Conservation (phyloP, 2,329 filamentous ascomycete species). For the Drechslerella dactyloides region DNA sequence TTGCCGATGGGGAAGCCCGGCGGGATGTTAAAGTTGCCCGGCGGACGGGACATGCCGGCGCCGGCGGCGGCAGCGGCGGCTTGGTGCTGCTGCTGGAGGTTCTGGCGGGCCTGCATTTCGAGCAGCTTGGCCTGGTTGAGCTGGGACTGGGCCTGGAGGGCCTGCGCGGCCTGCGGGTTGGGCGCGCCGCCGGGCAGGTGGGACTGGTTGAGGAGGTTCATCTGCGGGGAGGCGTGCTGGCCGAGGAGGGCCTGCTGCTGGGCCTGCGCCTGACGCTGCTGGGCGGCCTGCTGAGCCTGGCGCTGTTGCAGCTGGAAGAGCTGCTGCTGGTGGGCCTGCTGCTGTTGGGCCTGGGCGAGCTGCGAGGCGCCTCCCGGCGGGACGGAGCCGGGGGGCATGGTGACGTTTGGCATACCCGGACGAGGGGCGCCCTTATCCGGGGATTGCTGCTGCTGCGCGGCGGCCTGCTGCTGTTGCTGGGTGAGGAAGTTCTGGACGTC, state of each 20-base stretch:
- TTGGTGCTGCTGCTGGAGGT: background rate
- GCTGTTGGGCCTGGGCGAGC: conserved; percentile 7
- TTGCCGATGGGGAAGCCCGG: conserved; percentile 40
- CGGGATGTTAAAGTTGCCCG: conserved; percentile 22
- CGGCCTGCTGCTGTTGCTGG: conserved; percentile 13
- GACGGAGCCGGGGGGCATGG: conserved; percentile 17
- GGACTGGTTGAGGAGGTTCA: conserved; percentile 43
- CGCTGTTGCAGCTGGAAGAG: conserved; percentile 18
- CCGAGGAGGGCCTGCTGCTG: conserved; percentile 30
- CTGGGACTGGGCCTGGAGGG: conserved; percentile 23
- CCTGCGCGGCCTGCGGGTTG: conserved; percentile 30
- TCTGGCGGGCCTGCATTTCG: conserved; percentile 29
- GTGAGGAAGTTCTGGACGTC: conserved; percentile 37
- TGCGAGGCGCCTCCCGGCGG: conserved; percentile 17
- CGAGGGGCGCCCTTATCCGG: conserved; percentile 8
- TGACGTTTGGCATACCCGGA: conserved; percentile 27
- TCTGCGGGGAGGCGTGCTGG: conserved; percentile 31
- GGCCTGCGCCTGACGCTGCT: conserved; percentile 7
- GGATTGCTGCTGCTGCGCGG: conserved; percentile 15
- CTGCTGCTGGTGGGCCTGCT: conserved; percentile 27
- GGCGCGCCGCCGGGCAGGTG: conserved; percentile 23
- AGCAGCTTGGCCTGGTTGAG: conserved; percentile 37
- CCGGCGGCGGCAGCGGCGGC: conserved; percentile 19
- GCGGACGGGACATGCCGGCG: conserved; percentile 13
- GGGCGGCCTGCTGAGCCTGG: conserved; percentile 12